Evolutionary conservation across 768 basidiomycete genomes (phyloP).

Genomic region (Stropharia rugosoannulata): DNA sequence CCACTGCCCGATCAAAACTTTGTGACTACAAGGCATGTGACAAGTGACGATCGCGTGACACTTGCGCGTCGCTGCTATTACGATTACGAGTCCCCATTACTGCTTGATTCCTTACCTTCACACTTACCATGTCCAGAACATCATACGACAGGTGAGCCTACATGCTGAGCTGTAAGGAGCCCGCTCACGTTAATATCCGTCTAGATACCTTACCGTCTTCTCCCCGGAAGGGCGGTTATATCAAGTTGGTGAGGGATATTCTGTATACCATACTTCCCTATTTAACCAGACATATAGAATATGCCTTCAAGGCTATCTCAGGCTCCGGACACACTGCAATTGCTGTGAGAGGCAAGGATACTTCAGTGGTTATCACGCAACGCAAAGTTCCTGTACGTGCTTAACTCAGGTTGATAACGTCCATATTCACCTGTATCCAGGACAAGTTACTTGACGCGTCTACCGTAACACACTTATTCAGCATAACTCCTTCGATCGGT

Average conservation of each 20-base stretch:
- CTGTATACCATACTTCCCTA: conserved; percentile 2
- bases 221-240: conserved; percentile 96
- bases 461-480: conserved; percentile 93
- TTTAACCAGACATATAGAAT: conserved; percentile 56
- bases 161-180: neutral
- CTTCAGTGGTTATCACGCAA: conserved; percentile 94
- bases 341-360: conserved; percentile 91
- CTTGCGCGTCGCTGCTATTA: conserved; percentile 52
- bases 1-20: conserved; percentile 2
- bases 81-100: conserved; percentile 9
- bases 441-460: conserved; percentile 96
- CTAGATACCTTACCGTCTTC: conserved; percentile 93
- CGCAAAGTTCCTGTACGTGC: conserved; percentile 92
- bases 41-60: conserved; percentile 37
- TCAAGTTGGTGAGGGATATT: conserved; percentile 83
- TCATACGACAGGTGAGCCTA: conserved; percentile 80
- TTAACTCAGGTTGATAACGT: conserved; percentile 7
- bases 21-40: conserved; percentile 28
- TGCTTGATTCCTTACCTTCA: conserved; percentile 19
- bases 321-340: conserved; percentile 95
- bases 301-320: conserved; percentile 99
- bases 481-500: conserved; percentile 94
- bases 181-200: neutral
- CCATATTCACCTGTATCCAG: conserved; percentile 38
- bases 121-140: conserved; percentile 79